phyloP scores from a whole-genome alignment of 495 filamentous ascomycete species.

The Aspergillus baeticus region DNA sequence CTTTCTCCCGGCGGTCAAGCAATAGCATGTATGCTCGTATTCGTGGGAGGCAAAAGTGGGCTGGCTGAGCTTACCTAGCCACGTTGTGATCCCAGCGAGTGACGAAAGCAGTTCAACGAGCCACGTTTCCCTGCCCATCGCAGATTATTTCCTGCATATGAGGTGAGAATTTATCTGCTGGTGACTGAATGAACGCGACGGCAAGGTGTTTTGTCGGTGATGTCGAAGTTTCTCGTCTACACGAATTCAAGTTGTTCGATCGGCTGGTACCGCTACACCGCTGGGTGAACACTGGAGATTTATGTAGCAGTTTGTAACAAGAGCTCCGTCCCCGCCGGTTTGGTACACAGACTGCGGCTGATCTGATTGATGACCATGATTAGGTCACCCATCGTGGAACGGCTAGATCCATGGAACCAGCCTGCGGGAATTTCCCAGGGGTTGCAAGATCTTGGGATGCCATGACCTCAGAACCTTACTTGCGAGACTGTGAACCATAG shows the following conservation, averaged over 20 bases:
- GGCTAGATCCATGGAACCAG: slow-evolving; percentile 22
- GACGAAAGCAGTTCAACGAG: no score
- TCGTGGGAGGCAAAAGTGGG: no score
- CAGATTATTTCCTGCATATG: no score
- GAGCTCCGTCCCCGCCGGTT: slow-evolving; percentile 1
- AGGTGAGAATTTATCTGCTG: no score
- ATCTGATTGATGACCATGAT: slow-evolving; percentile 6
- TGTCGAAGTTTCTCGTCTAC: neutral
- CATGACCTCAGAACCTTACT: neutral
- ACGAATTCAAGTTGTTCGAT: neutral
- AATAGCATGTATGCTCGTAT: no score
- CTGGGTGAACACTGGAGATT: neutral
- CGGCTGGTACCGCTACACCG: neutral
- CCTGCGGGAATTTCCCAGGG: slow-evolving; percentile 22
- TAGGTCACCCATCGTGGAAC: slow-evolving; percentile 20
- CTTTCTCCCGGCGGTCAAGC: no score
- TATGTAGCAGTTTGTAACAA: slow-evolving; percentile 3
- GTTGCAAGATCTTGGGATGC: slow-evolving; percentile 8
- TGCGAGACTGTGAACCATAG: neutral
- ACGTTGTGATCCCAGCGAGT: no score
- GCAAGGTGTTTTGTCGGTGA: no score
- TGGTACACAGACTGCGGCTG: slow-evolving; percentile 12
- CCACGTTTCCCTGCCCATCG: no score
- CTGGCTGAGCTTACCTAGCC: no score
- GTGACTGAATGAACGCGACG: no score